Base-by-base conservation (phyloP, 306 rosid genomes). In the Glycyrrhiza uralensis region DNA sequence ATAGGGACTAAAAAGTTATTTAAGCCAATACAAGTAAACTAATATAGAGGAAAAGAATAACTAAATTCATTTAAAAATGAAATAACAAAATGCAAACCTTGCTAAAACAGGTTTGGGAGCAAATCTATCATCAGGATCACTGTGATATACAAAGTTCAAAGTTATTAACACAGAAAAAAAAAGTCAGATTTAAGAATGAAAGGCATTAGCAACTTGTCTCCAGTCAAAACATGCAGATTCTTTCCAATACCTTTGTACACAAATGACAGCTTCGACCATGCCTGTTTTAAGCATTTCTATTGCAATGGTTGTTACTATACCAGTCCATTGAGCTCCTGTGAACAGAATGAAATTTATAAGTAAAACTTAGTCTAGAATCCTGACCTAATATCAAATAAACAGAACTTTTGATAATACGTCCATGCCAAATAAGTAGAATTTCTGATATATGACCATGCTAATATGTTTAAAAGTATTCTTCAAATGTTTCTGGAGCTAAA, bases 261-360 rank as follows among this genome's bases (percentile, higher is more conserved):
- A 93, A 85, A 91, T 69, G 15, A 93, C 97, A 71, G 98, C 98
- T 79, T 93, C 98, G 49, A 93, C 97, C 98, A 91, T 89, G 85
- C 97, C 97, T 51, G 96, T 87, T 77, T 89, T 91, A 17, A 93
- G 92, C 98, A 93, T 93, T 83, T 93, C 98, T 33, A 91, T 86
- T 26, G 98, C 98, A 61, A 93, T 86, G 14, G 97, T 87, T 72
- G 98, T 93, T 51, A 93, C 96, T 85, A 93, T 87, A 67, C 98
- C 98, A 17, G 98, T 93, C 98, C 98, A 91, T 26, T 93, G 98
- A 81, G 98, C 97, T 55, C 98, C 98, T 93, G 77, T 72, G 14
- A 84, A 57, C 24, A 49, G 64, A 39, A 71, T 13, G 38, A 56
- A 72, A 55, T 55, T 61, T 36, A 20, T 19, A 23, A 17, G 56